phyloP scores from a whole-genome alignment of 1,284 basidiomycete genomes.

The Cryptococcus sp. region DNA sequence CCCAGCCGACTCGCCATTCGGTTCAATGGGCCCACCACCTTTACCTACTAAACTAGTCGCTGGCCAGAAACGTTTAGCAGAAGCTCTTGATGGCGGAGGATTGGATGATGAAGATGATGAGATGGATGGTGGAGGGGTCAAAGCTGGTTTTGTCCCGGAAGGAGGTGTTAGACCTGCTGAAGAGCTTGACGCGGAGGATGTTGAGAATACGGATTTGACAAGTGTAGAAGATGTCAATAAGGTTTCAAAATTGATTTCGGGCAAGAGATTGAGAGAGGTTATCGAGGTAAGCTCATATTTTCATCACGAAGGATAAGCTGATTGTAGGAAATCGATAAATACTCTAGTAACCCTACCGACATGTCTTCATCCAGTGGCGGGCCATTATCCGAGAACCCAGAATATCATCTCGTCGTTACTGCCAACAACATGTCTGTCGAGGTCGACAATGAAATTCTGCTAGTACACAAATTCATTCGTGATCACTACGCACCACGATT shows the following conservation, averaged over 20 bases:
- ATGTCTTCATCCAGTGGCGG: conserved; percentile 58
- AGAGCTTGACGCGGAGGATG: conserved; percentile 86
- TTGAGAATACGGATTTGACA: conserved; percentile 84
- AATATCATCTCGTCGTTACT: conserved; percentile 93
- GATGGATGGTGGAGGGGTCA: conserved; percentile 37
- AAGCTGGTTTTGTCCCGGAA: conserved; percentile 66
- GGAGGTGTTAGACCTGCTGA: conserved; percentile 89
- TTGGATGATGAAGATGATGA: conserved; percentile 41
- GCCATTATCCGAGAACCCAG: conserved; percentile 85
- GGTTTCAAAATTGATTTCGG: conserved; percentile 82
- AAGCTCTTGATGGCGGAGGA: conserved; percentile 31
- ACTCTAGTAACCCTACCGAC: conserved; percentile 68
- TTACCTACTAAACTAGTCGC: conserved; percentile 16
- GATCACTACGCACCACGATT: conserved; percentile 96
- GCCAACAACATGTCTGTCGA: conserved; percentile 98
- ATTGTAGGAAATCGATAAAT: conserved; percentile 78
- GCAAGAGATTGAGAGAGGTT: conserved; percentile 78
- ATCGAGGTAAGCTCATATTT: conserved; percentile 58
- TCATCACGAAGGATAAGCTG: background rate
- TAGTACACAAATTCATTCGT: conserved; percentile 99
- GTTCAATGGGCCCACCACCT: conserved; percentile 39
- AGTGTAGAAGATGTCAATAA: conserved; percentile 75
- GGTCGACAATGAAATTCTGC: conserved; percentile 93
- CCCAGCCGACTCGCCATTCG: conserved; percentile 1
- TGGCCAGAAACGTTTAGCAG: conserved; percentile 21